phyloP scores from a whole-genome alignment of 345 rosid species.

The Linum lewisii region DNA sequence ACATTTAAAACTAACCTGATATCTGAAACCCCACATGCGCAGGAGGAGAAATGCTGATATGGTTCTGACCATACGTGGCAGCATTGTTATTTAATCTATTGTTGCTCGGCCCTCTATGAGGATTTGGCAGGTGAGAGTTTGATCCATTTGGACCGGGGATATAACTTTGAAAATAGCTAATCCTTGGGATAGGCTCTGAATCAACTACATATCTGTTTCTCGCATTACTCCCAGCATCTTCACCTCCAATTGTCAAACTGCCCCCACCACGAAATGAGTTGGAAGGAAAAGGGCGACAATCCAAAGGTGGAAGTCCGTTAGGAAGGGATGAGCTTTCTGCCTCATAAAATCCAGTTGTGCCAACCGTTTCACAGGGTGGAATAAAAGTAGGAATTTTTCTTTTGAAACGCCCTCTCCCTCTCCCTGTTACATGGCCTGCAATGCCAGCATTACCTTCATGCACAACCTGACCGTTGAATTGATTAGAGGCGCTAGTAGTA shows the following conservation, averaged over 20 bases:
- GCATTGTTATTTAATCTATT: conserved; percentile 33
- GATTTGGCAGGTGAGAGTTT: conserved; percentile 28
- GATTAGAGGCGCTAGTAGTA: conserved; percentile 32
- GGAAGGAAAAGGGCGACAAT: conserved; percentile 45
- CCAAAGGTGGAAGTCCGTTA: conserved; percentile 40
- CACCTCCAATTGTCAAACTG: conserved; percentile 48
- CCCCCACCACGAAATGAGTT: conserved; percentile 31
- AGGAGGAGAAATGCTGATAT: conserved; percentile 34
- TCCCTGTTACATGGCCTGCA: conserved; percentile 43
- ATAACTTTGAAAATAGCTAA: conserved; percentile 37
- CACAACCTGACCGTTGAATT: conserved; percentile 32
- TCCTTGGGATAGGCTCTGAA: conserved; percentile 39
- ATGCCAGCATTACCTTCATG: conserved; percentile 42
- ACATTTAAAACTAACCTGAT: conserved; percentile 30
- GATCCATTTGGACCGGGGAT: conserved; percentile 22
- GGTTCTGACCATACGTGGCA: conserved; percentile 46
- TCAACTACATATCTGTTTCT: conserved; percentile 62
- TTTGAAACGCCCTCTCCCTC: conserved; percentile 59
- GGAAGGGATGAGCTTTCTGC: conserved; percentile 49
- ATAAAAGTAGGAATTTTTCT: conserved; percentile 62
- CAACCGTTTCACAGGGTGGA: conserved; percentile 59
- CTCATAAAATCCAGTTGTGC: conserved; percentile 48
- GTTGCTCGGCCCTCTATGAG: conserved; percentile 34
- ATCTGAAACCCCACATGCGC: conserved; percentile 41
- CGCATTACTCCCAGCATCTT: conserved; percentile 65